These are phyloP conservation scores for Scutellaria galericulata DNA, from an alignment of 257 asterid genomes.

Conservation along the genomic window DNA sequence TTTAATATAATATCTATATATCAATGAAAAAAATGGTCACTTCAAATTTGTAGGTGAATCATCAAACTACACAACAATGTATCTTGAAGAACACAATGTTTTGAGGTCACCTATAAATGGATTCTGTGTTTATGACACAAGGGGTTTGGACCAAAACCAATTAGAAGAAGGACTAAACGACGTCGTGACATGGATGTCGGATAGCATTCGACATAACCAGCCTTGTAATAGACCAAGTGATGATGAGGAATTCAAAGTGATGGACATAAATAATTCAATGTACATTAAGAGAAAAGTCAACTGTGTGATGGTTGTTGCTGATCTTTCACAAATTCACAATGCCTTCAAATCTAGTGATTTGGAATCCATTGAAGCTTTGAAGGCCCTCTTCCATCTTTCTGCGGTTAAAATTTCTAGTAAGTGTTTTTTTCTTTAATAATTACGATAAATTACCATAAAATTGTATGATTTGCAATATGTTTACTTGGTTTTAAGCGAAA, in stretches of 20 bases:
- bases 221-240: conserved; percentile 58
- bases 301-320: conserved; percentile 64
- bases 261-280: conserved; percentile 29
- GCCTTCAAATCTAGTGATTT: conserved; percentile 57
- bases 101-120: conserved; percentile 66
- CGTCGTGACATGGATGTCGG: conserved; percentile 59
- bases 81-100: conserved; percentile 74
- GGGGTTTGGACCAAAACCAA: conserved; percentile 54
- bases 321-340: conserved; percentile 51
- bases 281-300: conserved; percentile 60
- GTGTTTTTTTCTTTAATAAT: conserved; percentile 3
- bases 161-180: conserved; percentile 54
- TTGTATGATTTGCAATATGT: not conserved
- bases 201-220: conserved; percentile 66
- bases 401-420: conserved; percentile 58
- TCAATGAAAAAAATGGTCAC: no score
- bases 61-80: conserved; percentile 60
- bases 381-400: conserved; percentile 48
- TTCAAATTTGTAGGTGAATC: conserved; percentile 35
- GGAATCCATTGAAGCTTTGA: conserved; percentile 51
- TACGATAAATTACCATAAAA: not conserved
- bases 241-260: not conserved
- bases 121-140: conserved; percentile 66
- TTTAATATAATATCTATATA: no score
- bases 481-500: no score